Evolutionary conservation across 2,329 filamentous ascomycete species (phyloP), one percentile per base, ranked within the genome.

Genomic region (Trichophyton verrucosum): DNA sequence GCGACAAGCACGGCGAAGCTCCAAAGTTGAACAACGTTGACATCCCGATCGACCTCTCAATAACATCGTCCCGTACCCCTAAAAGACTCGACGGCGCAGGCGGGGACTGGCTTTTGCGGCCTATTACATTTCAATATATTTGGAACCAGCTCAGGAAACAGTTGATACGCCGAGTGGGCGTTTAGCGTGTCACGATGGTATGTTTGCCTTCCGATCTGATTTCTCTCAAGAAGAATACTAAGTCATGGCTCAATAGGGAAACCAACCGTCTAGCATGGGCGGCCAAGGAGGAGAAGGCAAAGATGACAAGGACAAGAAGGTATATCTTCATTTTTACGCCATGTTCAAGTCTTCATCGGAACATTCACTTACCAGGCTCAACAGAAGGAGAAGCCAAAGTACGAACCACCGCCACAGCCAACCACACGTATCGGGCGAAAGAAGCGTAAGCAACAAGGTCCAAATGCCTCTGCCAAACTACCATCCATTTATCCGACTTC

Each of bases 331-430:
- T 24, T 33, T 46, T 40, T 7, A 22, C 5, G 2, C 0, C 15
- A 20, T 38, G 9, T 49, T 2, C 4, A 13, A 8, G 55, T 44
- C 3, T 17, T 27, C 40, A 9, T 8, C 61, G 62, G n/a, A 17
- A 27, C 58, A 38, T 60, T 59, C 66, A 66, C 42, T 68, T 63
- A 64, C 60, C 61, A 46, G 38, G n/a, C 20, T 24, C 58, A 63
- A 68, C 71, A 96, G 92, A 97, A 99, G 83, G 92, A 99, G 65
- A 99, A 99, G 86, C 94, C 94, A 73, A 97, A 96, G 88, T 99
- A 99, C 81, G 94, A 99, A 77, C 94, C 94, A 66, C 94, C 94
- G 68, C 94, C 94, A 76, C 87, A 92, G 71, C 94, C 94, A 65
- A 99, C 94, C 64, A 97, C 94, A 67, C 89, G 94, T 74, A 87